phyloP scores from a whole-genome alignment of 2,329 filamentous ascomycete species.

The Knoxdaviesia capensis region DNA sequence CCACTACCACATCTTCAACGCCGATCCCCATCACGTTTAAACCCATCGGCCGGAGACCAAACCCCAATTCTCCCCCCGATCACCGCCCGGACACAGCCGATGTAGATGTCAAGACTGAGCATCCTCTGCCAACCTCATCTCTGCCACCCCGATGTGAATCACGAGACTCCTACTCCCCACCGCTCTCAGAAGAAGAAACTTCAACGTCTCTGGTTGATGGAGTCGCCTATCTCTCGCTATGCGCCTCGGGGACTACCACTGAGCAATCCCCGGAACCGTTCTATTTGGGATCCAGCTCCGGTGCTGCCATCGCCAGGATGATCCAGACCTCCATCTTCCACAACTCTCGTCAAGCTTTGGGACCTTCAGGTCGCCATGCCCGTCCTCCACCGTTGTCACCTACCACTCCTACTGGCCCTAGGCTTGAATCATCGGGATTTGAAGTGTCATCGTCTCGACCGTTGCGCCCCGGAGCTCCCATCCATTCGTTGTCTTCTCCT shows the following conservation, averaged over 20 bases:
- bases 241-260: slow-evolving; percentile 7
- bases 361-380: no score
- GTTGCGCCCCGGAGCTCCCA: no score
- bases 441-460: no score
- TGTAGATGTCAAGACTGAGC: no score
- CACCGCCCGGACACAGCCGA: no score
- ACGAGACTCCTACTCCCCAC: not conserved
- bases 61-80: no score
- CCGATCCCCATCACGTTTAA: not conserved
- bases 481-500: no score
- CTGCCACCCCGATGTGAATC: no score
- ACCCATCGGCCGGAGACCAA: not conserved
- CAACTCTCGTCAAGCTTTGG: not conserved
- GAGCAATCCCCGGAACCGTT: slow-evolving; percentile 9
- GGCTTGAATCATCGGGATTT: no score
- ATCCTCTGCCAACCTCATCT: no score
- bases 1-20: not conserved
- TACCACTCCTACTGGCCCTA: no score
- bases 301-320: slow-evolving; percentile 10
- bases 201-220: slow-evolving; percentile 8
- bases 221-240: slow-evolving; percentile 9
- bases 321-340: slow-evolving; percentile 10
- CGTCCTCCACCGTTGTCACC: no score
- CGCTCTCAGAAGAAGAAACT: slow-evolving; percentile 4
- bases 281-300: slow-evolving; percentile 10